These are phyloP conservation scores for Boletellus emodensis DNA, from an alignment of 768 basidiomycete species.

Conservation along the genomic window DNA sequence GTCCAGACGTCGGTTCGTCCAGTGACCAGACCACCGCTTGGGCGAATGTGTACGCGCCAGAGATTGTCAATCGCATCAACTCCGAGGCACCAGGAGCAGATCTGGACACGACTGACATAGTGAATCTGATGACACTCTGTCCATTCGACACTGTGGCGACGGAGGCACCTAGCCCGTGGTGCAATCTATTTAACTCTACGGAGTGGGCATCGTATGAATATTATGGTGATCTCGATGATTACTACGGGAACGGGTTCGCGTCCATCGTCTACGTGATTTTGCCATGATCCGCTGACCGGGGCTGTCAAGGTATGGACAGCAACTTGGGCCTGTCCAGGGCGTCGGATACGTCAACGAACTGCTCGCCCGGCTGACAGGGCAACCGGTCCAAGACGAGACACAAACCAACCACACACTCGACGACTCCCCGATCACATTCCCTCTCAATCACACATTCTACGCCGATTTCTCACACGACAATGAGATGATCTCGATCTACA, in stretches of 20 bases:
- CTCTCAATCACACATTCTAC: constrained; percentile 60
- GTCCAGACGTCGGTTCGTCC: constrained; percentile 48
- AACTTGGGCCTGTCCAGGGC: constrained; percentile 68
- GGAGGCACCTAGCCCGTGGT: constrained; percentile 56
- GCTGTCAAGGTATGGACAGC: constrained; percentile 54
- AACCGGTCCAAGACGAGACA: constrained; percentile 61
- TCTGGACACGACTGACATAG: constrained; percentile 49
- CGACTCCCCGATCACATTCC: constrained; percentile 61
- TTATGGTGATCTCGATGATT: constrained; percentile 65
- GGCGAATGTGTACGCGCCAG: constrained; percentile 48
- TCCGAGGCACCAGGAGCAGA: constrained; percentile 57
- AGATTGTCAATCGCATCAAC: constrained; percentile 57
- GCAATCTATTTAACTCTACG: constrained; percentile 52
- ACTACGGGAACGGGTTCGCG: constrained; percentile 63
- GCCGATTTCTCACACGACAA: constrained; percentile 87
- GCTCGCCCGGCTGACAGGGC: constrained; percentile 65
- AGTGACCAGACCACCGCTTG: constrained; percentile 43
- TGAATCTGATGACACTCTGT: constrained; percentile 64
- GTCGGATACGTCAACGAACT: constrained; percentile 87
- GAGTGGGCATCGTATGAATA: constrained; percentile 70
- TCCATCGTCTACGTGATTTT: background rate
- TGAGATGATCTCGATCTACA: constrained; percentile 70
- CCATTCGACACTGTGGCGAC: constrained; percentile 64
- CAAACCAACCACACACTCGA: constrained; percentile 77
- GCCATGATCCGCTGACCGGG: background rate